Base-by-base conservation (phyloP, 2,329 filamentous ascomycete genomes). In the Aspergillus bombycis region DNA sequence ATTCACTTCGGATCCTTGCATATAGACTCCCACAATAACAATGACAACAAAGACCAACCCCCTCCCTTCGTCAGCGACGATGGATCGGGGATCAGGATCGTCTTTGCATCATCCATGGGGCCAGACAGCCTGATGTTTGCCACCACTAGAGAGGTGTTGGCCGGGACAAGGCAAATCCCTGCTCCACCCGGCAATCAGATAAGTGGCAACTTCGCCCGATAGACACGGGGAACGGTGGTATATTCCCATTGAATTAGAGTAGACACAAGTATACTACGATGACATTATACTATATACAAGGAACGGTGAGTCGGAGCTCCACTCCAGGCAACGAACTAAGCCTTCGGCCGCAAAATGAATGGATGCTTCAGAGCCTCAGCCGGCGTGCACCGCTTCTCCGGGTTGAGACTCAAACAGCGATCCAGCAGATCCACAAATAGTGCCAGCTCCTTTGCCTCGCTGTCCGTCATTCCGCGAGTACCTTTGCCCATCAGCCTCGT, bases 311-410 rank as follows among this genome's bases (percentile, higher is more conserved):
- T 30, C 28, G 28, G 30, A 5, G 30, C 41, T 62, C 60, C 61
- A 21, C 32, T 36, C 32, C 21, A 26, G 52, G 10, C 32, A 26
- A 55, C 52, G 21, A 30, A 23, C 55, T 65, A 71, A 45, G 61
- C 63, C 61, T 75, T 73, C 75, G 77, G 78, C 28, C 84, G 80
- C 30, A 80, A 82, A 71, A 98, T 93, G 78, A 98, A 98, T 1
- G 91, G 91, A 81, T 98, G 94, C 74, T 89, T 90, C 71, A 98
- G 81, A 56, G 95, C 95, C 73, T 98, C 94, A 16, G 86, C 83
- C 0, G 95, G 92, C 54, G 91, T 94, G 72, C 95, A 91, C 66
- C 95, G 87, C 83, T 96, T 96, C 76, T 97, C 94, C 0, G 94
- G 93, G 74, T 98, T 97, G 67, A 98, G 85, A 63, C 90, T 88